Conservation (phyloP, 2,329 filamentous ascomycete species). For the Camillea tinctor region DNA sequence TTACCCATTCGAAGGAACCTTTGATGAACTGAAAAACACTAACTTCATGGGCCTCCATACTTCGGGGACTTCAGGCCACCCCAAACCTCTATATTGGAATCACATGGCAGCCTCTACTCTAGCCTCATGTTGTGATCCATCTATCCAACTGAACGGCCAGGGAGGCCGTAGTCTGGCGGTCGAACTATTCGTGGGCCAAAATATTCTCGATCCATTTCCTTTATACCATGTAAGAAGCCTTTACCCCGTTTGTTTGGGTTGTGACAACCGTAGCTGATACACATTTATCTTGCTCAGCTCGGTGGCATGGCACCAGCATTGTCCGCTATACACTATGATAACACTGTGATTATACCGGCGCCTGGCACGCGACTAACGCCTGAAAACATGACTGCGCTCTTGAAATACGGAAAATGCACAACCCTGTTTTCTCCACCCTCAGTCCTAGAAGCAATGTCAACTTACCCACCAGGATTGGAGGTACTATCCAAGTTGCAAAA, state of each 20-base stretch:
- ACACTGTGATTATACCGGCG: constrained; percentile 9
- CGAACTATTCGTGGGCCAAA: constrained; percentile 1
- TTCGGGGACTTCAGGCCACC: constrained; percentile 25
- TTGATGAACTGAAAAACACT: constrained; percentile 14
- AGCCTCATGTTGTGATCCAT: constrained; percentile 5
- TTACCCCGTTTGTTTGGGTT: neutral
- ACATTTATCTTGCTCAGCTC: constrained; percentile 9
- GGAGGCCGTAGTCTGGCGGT: neutral
- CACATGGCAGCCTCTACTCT: constrained; percentile 6
- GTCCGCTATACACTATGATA: constrained; percentile 5
- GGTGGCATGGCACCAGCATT: constrained; percentile 10
- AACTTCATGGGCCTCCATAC: constrained; percentile 24
- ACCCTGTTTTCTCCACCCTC: constrained; percentile 11
- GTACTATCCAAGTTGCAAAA: constrained; percentile 8
- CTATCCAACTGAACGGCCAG: neutral
- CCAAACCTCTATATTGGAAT: constrained; percentile 21
- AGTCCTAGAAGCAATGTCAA: constrained; percentile 16
- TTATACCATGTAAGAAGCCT: constrained; percentile 12
- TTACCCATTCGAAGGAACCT: constrained; percentile 7
- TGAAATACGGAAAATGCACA: constrained; percentile 10
- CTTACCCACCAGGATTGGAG: constrained; percentile 13
- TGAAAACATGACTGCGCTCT: constrained; percentile 12
- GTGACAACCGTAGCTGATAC: neutral
- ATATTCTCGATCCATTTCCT: constrained; percentile 7
- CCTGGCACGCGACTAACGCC: constrained; percentile 12